Conservation (phyloP, 2,329 filamentous ascomycete genomes). For the Neonectria hederae region DNA sequence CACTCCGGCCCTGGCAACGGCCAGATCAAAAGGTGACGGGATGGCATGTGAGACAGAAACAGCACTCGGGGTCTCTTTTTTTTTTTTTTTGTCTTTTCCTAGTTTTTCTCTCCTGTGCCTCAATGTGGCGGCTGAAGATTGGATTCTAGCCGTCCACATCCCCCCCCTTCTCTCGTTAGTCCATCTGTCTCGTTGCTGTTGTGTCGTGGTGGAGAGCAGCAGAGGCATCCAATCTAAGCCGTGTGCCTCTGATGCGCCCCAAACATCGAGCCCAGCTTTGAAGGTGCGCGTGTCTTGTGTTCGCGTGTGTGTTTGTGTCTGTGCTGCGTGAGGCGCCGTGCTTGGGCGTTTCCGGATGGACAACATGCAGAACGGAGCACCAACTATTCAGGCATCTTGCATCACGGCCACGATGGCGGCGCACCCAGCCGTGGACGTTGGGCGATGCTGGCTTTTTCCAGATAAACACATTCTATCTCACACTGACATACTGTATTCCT, state of each 20-base stretch:
- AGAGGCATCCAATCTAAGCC: neutral
- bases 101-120: neutral
- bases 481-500: neutral
- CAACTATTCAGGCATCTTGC: neutral
- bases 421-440: neutral
- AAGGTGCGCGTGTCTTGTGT: neutral
- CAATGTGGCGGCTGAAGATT: constrained; percentile 1
- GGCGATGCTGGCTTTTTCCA: neutral
- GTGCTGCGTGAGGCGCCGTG: neutral
- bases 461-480: neutral
- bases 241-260: neutral
- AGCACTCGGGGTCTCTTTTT: neutral
- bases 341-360: neutral
- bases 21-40: neutral
- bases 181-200: neutral
- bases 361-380: neutral
- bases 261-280: neutral
- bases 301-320: neutral
- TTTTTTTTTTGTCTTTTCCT: too few relatives aligned
- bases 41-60: neutral
- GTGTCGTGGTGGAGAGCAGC: neutral
- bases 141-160: neutral
- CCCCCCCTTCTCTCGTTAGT: neutral
- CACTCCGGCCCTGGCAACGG: neutral
- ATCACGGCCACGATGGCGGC: too few relatives aligned